Conservation (phyloP, 2,329 filamentous ascomycete genomes). For the Leptodontidium sp. region DNA sequence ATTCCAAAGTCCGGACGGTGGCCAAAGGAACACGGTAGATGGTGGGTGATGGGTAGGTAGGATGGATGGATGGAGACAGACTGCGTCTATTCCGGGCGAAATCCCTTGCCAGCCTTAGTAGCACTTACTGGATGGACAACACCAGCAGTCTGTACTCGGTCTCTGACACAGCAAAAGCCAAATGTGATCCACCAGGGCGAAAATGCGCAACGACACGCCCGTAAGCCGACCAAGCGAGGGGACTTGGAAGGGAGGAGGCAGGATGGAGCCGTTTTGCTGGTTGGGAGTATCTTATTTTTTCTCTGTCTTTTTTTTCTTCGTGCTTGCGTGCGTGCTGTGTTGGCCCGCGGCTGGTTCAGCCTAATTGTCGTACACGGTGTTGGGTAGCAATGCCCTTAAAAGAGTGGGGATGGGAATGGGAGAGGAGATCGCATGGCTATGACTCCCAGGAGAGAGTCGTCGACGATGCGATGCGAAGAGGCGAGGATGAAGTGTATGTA, state of each 20-base stretch:
- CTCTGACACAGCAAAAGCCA: conserved; percentile 11
- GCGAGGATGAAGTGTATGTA: conserved; percentile 14
- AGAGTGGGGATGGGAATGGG: conserved; percentile 34
- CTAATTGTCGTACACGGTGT: conserved; percentile 40
- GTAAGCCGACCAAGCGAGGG: conserved; percentile 17
- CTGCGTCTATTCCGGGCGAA: conserved; percentile 3
- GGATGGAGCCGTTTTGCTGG: neutral
- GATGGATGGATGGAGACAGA: neutral
- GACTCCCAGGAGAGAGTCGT: conserved; percentile 29
- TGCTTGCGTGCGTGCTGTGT: conserved; percentile 32
- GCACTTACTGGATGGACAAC: too few relatives aligned
- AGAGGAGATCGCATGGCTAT: conserved; percentile 38
- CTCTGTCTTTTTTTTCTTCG: neutral
- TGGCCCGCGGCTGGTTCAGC: conserved; percentile 39
- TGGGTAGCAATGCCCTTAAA: conserved; percentile 44
- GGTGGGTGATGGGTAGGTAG: neutral
- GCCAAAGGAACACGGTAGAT: neutral
- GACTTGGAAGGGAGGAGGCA: conserved; percentile 13
- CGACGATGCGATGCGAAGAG: conserved; percentile 10
- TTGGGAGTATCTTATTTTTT: neutral
- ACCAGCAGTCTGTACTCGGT: conserved; percentile 4
- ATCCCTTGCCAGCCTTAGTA: too few relatives aligned
- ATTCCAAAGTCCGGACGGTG: neutral
- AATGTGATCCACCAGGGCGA: conserved; percentile 11
- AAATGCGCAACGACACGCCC: conserved; percentile 17